Conservation (phyloP, 1,284 basidiomycete genomes). For the Butyriboletus appendiculatus region DNA sequence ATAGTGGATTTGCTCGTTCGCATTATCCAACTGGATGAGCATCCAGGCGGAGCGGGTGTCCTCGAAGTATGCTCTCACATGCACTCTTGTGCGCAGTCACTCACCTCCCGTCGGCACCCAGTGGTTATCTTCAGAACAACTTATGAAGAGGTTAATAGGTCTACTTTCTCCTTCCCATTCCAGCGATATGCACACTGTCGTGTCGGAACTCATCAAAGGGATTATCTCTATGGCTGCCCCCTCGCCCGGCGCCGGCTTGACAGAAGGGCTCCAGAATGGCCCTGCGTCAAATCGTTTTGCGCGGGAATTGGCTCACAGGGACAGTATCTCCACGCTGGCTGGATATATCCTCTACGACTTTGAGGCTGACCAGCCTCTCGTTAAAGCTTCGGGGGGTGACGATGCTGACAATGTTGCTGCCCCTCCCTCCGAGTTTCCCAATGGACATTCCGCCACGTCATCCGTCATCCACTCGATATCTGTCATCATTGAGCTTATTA, state of each 20-base stretch:
- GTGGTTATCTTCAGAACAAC: conserved; percentile 88
- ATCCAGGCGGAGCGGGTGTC: conserved; percentile 79
- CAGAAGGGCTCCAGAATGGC: conserved; percentile 64
- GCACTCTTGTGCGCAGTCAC: conserved; percentile 26
- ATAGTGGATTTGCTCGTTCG: conserved; percentile 92
- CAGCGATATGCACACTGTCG: conserved; percentile 83
- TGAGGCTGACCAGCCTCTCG: conserved; percentile 22
- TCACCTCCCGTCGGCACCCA: conserved; percentile 38
- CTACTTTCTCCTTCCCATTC: conserved; percentile 82
- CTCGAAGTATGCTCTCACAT: conserved; percentile 70
- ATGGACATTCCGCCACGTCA: conserved; percentile 78
- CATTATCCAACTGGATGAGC: conserved; percentile 91
- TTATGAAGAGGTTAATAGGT: conserved; percentile 82
- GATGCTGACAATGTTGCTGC: conserved; percentile 11
- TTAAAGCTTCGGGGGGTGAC: conserved; percentile 16
- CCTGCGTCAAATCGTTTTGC: conserved; percentile 88
- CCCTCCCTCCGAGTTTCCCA: conserved; percentile 46
- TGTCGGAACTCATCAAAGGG: conserved; percentile 91
- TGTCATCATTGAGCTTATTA: conserved; percentile 93
- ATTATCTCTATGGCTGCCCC: conserved; percentile 95
- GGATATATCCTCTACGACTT: conserved; percentile 83
- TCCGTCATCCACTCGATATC: conserved; percentile 89
- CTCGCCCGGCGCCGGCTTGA: conserved; percentile 72
- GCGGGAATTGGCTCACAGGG: conserved; percentile 82
- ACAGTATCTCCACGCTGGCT: conserved; percentile 74